Conservation (phyloP, 495 filamentous ascomycete species). For the Cercophora samala region DNA sequence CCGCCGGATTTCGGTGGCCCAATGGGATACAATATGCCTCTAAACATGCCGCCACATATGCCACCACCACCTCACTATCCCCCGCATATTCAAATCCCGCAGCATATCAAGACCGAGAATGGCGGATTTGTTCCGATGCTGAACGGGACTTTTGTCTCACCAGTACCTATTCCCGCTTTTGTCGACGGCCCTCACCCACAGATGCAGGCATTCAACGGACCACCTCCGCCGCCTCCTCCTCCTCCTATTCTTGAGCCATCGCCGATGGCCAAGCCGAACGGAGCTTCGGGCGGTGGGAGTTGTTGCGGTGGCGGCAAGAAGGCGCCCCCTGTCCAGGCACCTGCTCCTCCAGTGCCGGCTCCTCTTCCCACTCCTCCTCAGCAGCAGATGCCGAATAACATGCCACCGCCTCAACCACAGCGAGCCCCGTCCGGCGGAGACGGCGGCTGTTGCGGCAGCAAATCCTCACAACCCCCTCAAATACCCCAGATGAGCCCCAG, state of each 20-base stretch:
- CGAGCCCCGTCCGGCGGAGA: not conserved
- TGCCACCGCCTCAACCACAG: not conserved
- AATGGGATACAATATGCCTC: conserved; percentile 21
- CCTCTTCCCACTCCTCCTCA: not conserved
- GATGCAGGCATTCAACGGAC: conserved; percentile 6
- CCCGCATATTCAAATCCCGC: conserved; percentile 16
- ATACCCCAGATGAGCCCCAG: not conserved
- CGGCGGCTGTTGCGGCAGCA: conserved; percentile 17
- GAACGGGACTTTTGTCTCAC: conserved; percentile 5
- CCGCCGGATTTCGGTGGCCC: conserved; percentile 13
- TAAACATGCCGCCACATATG: not conserved
- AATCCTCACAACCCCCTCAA: not conserved
- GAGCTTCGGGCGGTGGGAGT: conserved; percentile 11
- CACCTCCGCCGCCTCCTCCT: conserved; percentile 3
- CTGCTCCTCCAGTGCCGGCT: not conserved
- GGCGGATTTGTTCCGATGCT: conserved; percentile 12
- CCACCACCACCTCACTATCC: conserved; percentile 16
- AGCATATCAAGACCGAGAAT: conserved; percentile 23
- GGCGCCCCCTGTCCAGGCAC: not conserved
- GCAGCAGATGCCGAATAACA: not conserved
- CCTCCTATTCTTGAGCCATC: conserved; percentile 6
- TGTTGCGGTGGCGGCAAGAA: conserved; percentile 20
- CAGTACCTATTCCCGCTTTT: conserved; percentile 9
- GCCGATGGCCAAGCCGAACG: conserved; percentile 14
- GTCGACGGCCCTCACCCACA: conserved; percentile 17